Percentiles rank a stretch among this genome's conserved stretches.
phyloP scores from a whole-genome alignment of 1,139 yeast species.

The Saccharomyces hybrid region DNA sequence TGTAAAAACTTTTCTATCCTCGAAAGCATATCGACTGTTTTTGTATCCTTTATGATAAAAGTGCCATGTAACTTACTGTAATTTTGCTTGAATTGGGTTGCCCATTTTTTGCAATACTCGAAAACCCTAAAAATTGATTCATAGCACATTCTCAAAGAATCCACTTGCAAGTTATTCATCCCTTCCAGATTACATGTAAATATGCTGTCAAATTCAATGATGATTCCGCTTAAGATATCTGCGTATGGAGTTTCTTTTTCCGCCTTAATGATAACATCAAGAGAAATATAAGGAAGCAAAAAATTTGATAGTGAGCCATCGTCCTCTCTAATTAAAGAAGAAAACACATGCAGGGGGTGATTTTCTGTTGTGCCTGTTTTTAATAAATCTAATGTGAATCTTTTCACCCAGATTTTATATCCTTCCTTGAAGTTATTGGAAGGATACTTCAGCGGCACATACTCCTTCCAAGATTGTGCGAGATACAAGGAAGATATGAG shows the following conservation, averaged over 20 bases:
- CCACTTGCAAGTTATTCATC: constrained; percentile 46
- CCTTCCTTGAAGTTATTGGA: constrained; percentile 39
- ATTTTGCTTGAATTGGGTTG: constrained; percentile 33
- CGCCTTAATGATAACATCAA: constrained; percentile 50
- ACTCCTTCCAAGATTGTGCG: constrained; percentile 44
- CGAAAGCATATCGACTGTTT: constrained; percentile 14
- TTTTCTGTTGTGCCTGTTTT: constrained; percentile 40
- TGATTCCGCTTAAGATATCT: constrained; percentile 40
- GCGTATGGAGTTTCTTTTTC: constrained; percentile 37
- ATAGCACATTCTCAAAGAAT: constrained; percentile 55
- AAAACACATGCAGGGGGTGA: constrained; percentile 57
- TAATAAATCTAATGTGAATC: constrained; percentile 58
- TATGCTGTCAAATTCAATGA: constrained; percentile 51
- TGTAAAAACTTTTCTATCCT: constrained; percentile 42
- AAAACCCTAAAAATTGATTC: constrained; percentile 69
- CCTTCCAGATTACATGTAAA: constrained; percentile 43
- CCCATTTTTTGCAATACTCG: constrained; percentile 83
- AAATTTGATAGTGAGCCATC: constrained; percentile 64
- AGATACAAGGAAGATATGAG: constrained; percentile 63
- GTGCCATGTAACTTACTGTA: constrained; percentile 23
- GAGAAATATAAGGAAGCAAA: constrained; percentile 70
- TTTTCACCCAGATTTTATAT: constrained; percentile 62
- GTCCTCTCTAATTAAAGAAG: constrained; percentile 62
- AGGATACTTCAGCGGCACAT: constrained; percentile 40
- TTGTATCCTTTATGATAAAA: constrained; percentile 23